These are phyloP conservation scores for Eucalyptus cloeziana DNA, from an alignment of 345 rosid species.

Conservation along the genomic window DNA sequence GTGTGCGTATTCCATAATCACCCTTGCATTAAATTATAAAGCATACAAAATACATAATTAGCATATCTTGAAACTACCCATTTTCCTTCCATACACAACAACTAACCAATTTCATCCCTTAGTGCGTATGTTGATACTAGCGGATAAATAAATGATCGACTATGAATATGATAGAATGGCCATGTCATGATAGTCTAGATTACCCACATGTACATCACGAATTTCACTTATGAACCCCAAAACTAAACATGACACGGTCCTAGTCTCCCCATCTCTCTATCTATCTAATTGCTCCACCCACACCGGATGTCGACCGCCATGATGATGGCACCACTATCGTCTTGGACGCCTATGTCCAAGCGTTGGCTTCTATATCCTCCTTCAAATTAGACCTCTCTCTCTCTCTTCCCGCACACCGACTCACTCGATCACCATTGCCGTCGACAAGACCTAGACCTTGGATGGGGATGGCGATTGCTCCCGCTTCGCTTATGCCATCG, in stretches of 20 bases:
- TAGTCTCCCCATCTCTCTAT: background rate
- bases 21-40: background rate
- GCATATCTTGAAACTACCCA: background rate
- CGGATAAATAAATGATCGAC: background rate
- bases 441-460: background rate
- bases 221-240: background rate
- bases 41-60: background rate
- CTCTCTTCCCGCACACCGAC: background rate
- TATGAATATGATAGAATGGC: background rate
- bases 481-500: background rate
- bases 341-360: background rate
- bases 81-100: background rate
- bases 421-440: background rate
- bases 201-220: background rate
- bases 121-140: background rate
- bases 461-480: background rate
- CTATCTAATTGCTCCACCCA: background rate
- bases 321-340: background rate
- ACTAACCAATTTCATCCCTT: background rate
- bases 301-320: background rate
- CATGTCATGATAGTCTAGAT: background rate
- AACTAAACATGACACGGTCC: background rate
- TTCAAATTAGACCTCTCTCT: background rate
- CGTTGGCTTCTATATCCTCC: background rate
- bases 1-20: background rate